Percentiles rank a stretch among this genome's conserved stretches.
phyloP scores from a whole-genome alignment of 495 filamentous ascomycete genomes.

The Penicillium odoratum region DNA sequence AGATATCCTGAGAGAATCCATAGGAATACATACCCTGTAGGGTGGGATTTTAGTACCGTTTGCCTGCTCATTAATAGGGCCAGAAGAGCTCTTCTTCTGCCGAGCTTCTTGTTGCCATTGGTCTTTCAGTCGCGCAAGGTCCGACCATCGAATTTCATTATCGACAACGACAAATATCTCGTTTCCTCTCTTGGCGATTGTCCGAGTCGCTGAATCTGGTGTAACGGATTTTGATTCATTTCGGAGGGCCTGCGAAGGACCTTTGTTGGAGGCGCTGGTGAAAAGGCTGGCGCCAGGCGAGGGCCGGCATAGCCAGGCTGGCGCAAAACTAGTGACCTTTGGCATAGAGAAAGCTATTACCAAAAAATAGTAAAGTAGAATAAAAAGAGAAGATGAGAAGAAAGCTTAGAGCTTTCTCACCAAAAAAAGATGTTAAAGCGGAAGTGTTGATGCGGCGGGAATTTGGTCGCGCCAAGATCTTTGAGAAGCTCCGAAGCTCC shows the following conservation, averaged over 20 bases:
- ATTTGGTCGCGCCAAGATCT: slow-evolving; percentile 27
- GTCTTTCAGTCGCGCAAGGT: slow-evolving; percentile 73
- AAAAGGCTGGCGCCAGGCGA: slow-evolving; percentile 75
- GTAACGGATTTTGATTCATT: slow-evolving; percentile 37
- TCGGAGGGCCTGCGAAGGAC: slow-evolving; percentile 28
- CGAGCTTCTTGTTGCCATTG: slow-evolving; percentile 56
- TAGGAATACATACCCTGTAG: slow-evolving; percentile 34
- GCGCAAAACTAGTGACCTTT: slow-evolving; percentile 76
- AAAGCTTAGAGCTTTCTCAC: slow-evolving; percentile 9
- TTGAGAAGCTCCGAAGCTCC: slow-evolving; percentile 28
- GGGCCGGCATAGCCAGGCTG: slow-evolving; percentile 76
- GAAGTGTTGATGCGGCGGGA: slow-evolving; percentile 27
- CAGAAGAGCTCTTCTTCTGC: slow-evolving; percentile 31
- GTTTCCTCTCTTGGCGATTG: slow-evolving; percentile 70
- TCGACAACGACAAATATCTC: slow-evolving; percentile 83
- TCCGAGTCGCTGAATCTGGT: slow-evolving; percentile 60
- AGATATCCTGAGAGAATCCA: background rate
- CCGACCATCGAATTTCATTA: slow-evolving; percentile 84
- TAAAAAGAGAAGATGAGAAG: background rate
- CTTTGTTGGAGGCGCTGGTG: slow-evolving; percentile 38
- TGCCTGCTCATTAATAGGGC: slow-evolving; percentile 9
- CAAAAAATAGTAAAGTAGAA: background rate
- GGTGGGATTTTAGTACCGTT: slow-evolving; percentile 14
- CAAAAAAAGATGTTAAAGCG: slow-evolving; percentile 6
- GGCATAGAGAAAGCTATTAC: slow-evolving; percentile 56